These are phyloP conservation scores for Bremia lactucae DNA, from an alignment of 352 stramenopile species.

Conservation along the genomic window DNA sequence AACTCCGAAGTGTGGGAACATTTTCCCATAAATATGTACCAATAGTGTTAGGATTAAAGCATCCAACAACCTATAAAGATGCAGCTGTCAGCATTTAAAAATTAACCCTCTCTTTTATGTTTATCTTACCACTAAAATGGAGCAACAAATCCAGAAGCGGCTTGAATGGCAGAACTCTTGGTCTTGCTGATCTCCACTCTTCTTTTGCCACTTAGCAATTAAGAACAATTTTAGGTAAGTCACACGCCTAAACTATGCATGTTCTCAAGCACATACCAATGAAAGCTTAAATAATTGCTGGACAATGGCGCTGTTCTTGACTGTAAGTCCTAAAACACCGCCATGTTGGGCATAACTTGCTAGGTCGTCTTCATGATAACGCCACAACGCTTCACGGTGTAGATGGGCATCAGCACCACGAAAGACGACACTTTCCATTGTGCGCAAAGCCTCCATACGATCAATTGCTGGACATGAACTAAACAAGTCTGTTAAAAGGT, in stretches of 20 bases:
- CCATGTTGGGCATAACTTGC: slow-evolving; percentile 39
- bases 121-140: slow-evolving; percentile 61
- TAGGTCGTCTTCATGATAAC: slow-evolving; percentile 40
- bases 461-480: slow-evolving; percentile 49
- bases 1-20: slow-evolving; percentile 56
- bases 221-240: too few species aligned
- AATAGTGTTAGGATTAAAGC: slow-evolving; percentile 72
- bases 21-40: slow-evolving; percentile 66
- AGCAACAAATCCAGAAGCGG: slow-evolving; percentile 77
- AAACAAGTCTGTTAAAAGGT: slow-evolving; percentile 44
- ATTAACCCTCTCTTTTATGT: neutral
- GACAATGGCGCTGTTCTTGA: slow-evolving; percentile 48
- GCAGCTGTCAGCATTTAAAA: neutral
- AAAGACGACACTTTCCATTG: slow-evolving; percentile 67
- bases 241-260: neutral
- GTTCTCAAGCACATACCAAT: slow-evolving; percentile 24
- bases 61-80: slow-evolving; percentile 28
- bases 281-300: slow-evolving; percentile 48
- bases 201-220: slow-evolving; percentile 40
- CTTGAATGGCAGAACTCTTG: slow-evolving; percentile 71
- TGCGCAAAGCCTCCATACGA: slow-evolving; percentile 59
- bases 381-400: slow-evolving; percentile 63
- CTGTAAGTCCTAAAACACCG: slow-evolving; percentile 57
- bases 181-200: slow-evolving; percentile 40
- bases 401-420: slow-evolving; percentile 70